These are phyloP conservation scores for Aureobasidium melanogenum DNA, from an alignment of 2,329 filamentous ascomycete species.

Conservation along the genomic window DNA sequence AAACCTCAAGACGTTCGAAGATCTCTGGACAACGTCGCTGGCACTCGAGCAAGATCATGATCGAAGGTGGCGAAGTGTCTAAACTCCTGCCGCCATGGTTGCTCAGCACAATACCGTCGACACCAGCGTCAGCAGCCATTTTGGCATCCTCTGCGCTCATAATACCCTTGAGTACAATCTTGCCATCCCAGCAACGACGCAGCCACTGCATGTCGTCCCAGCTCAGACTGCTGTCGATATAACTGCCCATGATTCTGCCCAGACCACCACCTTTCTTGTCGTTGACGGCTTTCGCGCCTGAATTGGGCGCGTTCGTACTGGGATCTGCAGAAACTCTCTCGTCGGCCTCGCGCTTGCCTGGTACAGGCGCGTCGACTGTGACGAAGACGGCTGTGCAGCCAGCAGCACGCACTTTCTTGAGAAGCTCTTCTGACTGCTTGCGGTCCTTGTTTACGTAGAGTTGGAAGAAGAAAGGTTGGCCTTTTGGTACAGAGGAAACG, in stretches of 20 bases:
- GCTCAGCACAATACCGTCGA: conserved; percentile 39
- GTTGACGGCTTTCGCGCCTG: conserved; percentile 40
- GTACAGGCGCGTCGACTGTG: conserved; percentile 50
- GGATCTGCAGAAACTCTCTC: conserved; percentile 40
- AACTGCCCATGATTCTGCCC: conserved; percentile 46
- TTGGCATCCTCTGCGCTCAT: conserved; percentile 33
- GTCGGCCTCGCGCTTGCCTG: conserved; percentile 46
- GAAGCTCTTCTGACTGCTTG: conserved; percentile 40
- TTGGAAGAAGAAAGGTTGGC: conserved; percentile 46
- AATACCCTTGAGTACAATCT: conserved; percentile 38
- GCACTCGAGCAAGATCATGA: conserved; percentile 55
- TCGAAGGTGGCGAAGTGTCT: conserved; percentile 43
- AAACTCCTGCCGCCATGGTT: conserved; percentile 47
- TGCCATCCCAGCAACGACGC: conserved; percentile 30
- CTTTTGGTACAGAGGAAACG: conserved; percentile 16
- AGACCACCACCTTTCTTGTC: conserved; percentile 48
- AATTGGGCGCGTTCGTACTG: conserved; percentile 40
- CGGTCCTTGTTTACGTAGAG: conserved; percentile 54
- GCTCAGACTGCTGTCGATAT: conserved; percentile 49
- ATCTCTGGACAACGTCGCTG: conserved; percentile 53
- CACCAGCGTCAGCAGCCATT: conserved; percentile 33
- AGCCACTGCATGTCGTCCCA: conserved; percentile 39
- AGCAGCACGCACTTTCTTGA: conserved; percentile 37
- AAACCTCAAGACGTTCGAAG: conserved; percentile 52
- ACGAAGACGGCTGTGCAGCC: conserved; percentile 48